These are phyloP conservation scores for Geotrichum klebahnii DNA, from an alignment of 1,139 yeast genomes.

Conservation along the genomic window DNA sequence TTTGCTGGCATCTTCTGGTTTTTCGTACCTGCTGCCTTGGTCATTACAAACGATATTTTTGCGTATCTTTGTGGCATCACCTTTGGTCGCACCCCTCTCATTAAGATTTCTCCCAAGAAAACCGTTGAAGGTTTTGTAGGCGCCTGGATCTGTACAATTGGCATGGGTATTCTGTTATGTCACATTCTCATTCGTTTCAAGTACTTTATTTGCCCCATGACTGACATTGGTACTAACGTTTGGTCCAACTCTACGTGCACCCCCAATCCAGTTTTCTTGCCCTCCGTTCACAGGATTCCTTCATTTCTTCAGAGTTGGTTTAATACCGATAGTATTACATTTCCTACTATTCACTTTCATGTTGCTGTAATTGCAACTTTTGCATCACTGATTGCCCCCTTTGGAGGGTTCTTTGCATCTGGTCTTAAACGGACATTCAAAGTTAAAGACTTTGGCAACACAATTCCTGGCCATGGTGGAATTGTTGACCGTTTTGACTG, in stretches of 20 bases:
- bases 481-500: slow-evolving; percentile 96
- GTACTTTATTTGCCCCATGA: slow-evolving; percentile 85
- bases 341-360: slow-evolving; percentile 88
- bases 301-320: slow-evolving; percentile 52
- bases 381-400: slow-evolving; percentile 95
- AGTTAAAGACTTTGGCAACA: slow-evolving; percentile 86
- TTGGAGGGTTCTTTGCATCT: slow-evolving; percentile 96
- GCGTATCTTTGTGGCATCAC: slow-evolving; percentile 97
- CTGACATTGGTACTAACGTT: slow-evolving; percentile 52
- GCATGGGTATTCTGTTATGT: slow-evolving; percentile 65
- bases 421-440: slow-evolving; percentile 98
- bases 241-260: slow-evolving; percentile 71
- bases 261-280: slow-evolving; percentile 79
- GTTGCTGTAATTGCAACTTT: slow-evolving; percentile 81
- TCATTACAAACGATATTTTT: slow-evolving; percentile 89
- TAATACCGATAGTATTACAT: slow-evolving; percentile 47
- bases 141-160: slow-evolving; percentile 90
- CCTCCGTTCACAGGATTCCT: slow-evolving; percentile 75
- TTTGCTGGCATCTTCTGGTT: slow-evolving; percentile 92
- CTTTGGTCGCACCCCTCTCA: slow-evolving; percentile 86
- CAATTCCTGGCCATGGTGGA: slow-evolving; percentile 97
- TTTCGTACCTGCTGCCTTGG: slow-evolving; percentile 82
- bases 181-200: slow-evolving; percentile 59
- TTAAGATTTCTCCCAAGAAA: slow-evolving; percentile 91
- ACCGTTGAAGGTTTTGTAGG: slow-evolving; percentile 96